A percentile compares a stretch with the other conserved stretches of the same genome.
These are phyloP conservation scores for Liriodendron chinense DNA, from an alignment of 164 flowering plant genomes.

Conservation along the genomic window DNA sequence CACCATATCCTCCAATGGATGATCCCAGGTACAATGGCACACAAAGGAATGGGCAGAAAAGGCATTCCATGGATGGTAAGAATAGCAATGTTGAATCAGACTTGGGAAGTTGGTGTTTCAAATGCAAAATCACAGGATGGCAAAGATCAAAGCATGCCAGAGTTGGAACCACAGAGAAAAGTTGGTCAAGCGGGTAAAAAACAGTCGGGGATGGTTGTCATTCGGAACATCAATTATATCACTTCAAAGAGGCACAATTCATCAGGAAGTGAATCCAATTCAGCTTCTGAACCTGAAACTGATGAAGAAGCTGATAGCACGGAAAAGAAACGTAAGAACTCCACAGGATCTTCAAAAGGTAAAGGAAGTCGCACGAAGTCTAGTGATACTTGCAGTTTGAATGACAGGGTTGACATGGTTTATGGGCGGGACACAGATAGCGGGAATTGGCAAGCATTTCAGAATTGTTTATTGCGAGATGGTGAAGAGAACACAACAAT, in stretches of 20 bases:
- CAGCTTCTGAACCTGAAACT: conserved; percentile 48
- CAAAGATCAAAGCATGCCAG: conserved; percentile 25
- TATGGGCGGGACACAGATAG: conserved; percentile 40
- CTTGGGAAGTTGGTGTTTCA: conserved; percentile 37
- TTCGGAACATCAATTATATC: conserved; percentile 86
- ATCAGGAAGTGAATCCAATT: conserved; percentile 46
- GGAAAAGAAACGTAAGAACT: conserved; percentile 31
- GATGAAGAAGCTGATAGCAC: conserved; percentile 39
- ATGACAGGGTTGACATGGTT: conserved; percentile 27
- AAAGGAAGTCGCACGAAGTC: conserved; percentile 27
- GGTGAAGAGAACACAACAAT: conserved; percentile 43
- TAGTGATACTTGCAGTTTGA: conserved; percentile 21
- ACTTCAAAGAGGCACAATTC: conserved; percentile 52
- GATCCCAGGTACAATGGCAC: conserved; percentile 43
- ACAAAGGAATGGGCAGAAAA: conserved; percentile 41
- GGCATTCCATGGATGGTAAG: conserved; percentile 61
- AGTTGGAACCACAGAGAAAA: conserved; percentile 40
- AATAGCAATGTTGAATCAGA: conserved; percentile 47
- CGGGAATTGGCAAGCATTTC: conserved; percentile 94
- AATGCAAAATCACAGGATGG: conserved; percentile 45
- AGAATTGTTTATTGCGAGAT: conserved; percentile 62
- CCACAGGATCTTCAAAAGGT: conserved; percentile 34
- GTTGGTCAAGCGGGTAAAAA: conserved; percentile 53
- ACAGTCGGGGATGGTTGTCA: conserved; percentile 63
- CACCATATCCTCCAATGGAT: conserved; percentile 56